Conservation (phyloP, 176 grass and related monocot species). For the Thalia dealbata region DNA sequence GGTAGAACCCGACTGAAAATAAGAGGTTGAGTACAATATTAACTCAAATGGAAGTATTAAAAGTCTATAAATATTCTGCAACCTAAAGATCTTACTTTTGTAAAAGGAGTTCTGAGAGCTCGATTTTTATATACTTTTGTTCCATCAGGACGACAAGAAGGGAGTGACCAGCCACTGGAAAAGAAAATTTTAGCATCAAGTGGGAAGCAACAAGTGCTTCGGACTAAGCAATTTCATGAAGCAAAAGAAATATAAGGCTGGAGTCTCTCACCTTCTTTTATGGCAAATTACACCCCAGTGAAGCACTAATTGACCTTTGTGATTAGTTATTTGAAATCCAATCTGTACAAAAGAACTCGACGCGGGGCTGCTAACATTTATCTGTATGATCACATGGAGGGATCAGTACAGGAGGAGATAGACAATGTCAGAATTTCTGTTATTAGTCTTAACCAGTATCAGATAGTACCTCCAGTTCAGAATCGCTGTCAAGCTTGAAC, state of each 20-base stretch:
- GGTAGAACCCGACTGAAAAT: slow-evolving; percentile 55
- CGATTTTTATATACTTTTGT: slow-evolving; percentile 60
- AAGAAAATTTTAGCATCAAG: neutral
- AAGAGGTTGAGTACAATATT: slow-evolving; percentile 8
- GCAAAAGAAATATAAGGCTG: slow-evolving; percentile 4
- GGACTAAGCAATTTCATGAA: neutral
- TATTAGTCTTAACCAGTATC: neutral
- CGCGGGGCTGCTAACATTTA: slow-evolving; percentile 32
- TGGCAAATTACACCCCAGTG: slow-evolving; percentile 74
- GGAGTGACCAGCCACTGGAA: slow-evolving; percentile 70
- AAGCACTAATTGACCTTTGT: slow-evolving; percentile 44
- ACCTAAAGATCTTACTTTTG: slow-evolving; percentile 37
- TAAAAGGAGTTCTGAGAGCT: slow-evolving; percentile 74
- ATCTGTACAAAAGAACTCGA: slow-evolving; percentile 32
- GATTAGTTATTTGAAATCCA: slow-evolving; percentile 52
- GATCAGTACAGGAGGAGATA: slow-evolving; percentile 9
- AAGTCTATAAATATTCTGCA: slow-evolving; percentile 4
- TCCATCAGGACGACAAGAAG: slow-evolving; percentile 49
- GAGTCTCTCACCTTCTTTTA: slow-evolving; percentile 34
- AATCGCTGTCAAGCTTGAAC: slow-evolving; percentile 70
- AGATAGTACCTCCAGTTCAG: slow-evolving; percentile 56
- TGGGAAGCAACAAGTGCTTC: neutral
- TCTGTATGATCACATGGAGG: slow-evolving; percentile 26
- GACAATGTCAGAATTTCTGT: slow-evolving; percentile 11
- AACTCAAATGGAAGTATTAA: slow-evolving; percentile 4